A percentile compares a stretch with the other conserved stretches of the same genome.
Evolutionary conservation across 805 yeast species (phyloP).

Genomic region (Zygosaccharomyces pseudorouxii): DNA sequence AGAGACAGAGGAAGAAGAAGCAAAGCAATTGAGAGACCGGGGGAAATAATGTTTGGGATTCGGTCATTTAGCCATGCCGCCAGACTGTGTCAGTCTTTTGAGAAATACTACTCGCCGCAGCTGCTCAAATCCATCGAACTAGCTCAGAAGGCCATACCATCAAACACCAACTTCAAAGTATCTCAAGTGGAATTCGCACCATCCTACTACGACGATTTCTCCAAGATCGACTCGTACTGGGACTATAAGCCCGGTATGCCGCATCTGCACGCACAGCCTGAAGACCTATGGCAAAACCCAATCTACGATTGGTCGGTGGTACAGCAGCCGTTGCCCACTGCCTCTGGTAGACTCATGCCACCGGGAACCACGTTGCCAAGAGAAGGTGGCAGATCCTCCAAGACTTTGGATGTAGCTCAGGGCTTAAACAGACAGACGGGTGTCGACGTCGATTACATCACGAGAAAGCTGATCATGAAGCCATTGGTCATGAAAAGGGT

Average conservation of each 20-base stretch:
- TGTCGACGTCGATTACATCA: constrained; percentile 55
- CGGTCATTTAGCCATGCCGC: constrained; percentile 32
- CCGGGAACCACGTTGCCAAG: constrained; percentile 24
- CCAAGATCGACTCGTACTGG: constrained; percentile 70
- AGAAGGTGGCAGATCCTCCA: constrained; percentile 19
- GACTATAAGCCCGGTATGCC: constrained; percentile 44
- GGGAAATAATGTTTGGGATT: background rate
- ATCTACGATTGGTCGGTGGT: constrained; percentile 23
- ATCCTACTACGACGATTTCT: constrained; percentile 62
- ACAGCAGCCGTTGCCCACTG: constrained; percentile 25
- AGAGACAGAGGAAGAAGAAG: background rate
- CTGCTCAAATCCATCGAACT: constrained; percentile 74
- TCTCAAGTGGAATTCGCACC: constrained; percentile 60
- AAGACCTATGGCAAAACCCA: constrained; percentile 14
- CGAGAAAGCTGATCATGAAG: constrained; percentile 51
- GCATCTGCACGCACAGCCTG: constrained; percentile 21
- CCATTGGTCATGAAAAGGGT: constrained; percentile 75
- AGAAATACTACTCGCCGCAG: constrained; percentile 77
- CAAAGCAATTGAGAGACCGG: no score
- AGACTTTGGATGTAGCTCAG: constrained; percentile 39
- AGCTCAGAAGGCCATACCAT: constrained; percentile 74
- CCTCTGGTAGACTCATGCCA: constrained; percentile 18
- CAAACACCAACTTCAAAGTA: constrained; percentile 46
- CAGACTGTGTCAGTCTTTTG: constrained; percentile 6
- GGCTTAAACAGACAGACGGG: constrained; percentile 64